Percentiles rank a stretch among this genome's conserved stretches.
Evolutionary conservation across 2,329 filamentous ascomycete genomes (phyloP).

Genomic region (Monilinia vaccinii-corymbosi): DNA sequence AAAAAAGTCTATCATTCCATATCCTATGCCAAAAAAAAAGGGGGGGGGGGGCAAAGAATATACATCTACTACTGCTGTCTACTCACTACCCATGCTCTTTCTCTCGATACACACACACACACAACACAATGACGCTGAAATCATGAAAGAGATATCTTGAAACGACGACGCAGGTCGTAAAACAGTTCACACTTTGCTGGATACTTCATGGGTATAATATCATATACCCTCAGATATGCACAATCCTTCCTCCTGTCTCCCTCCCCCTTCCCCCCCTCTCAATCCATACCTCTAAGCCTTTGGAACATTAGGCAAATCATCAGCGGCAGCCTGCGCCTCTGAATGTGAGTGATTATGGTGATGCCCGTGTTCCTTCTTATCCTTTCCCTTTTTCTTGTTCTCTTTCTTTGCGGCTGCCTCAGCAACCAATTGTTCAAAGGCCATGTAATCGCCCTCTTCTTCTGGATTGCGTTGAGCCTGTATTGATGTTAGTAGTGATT

Average conservation of each 20-base stretch:
- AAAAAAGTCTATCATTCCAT: too few relatives aligned
- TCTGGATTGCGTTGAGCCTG: conserved; percentile 84
- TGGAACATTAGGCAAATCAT: conserved; percentile 35
- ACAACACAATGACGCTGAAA: not conserved
- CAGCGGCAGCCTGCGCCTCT: conserved; percentile 27
- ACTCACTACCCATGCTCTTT: not conserved
- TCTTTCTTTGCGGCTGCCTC: conserved; percentile 95
- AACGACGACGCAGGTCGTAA: not conserved
- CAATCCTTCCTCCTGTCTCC: not conserved
- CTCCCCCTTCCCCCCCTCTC: too few relatives aligned
- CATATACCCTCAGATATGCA: not conserved
- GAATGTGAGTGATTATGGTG: conserved; percentile 28
- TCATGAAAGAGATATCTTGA: not conserved
- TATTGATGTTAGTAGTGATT: conserved; percentile 8
- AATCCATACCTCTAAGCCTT: conserved; percentile 13
- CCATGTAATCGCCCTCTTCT: conserved; percentile 97
- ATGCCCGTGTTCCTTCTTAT: conserved; percentile 29
- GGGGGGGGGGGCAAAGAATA: not conserved
- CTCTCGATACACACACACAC: not conserved
- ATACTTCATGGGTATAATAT: not conserved
- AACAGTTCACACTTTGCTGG: not conserved
- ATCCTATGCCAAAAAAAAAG: not conserved
- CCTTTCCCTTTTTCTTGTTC: conserved; percentile 59
- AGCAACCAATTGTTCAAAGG: conserved; percentile 95
- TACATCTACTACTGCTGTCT: not conserved